Conservation (phyloP, 2,329 filamentous ascomycete genomes). For the Neofusicoccum cordaticola region DNA sequence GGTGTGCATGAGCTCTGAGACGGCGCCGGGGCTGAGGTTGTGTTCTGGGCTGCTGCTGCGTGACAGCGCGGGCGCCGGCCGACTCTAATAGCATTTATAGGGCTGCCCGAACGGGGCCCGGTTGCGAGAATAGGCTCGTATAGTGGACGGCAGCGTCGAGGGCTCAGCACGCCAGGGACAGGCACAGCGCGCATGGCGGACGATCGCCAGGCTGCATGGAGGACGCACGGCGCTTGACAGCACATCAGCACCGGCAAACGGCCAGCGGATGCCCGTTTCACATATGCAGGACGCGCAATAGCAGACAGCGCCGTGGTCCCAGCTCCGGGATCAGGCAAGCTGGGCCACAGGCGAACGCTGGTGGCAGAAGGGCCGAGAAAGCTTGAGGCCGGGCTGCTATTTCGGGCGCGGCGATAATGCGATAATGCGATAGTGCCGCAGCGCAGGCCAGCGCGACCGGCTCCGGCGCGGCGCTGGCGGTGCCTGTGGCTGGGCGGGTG, state of each 20-base stretch:
- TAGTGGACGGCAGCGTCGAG: no score
- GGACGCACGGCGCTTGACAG: neutral
- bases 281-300: constrained; percentile 1
- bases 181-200: neutral
- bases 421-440: no score
- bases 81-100: no score
- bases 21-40: no score
- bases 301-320: neutral
- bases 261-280: constrained; percentile 6
- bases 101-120: no score
- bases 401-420: neutral
- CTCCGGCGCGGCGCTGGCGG: no score
- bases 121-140: neutral
- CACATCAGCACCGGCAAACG: neutral
- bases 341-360: neutral
- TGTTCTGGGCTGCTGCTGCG: no score
- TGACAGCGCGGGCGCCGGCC: no score
- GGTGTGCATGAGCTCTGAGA: no score
- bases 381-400: neutral
- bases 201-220: neutral
- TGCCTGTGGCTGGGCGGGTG: neutral
- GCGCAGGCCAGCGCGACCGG: no score
- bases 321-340: neutral
- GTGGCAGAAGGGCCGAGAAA: neutral
- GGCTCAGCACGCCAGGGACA: no score